Base-by-base conservation (phyloP, 1,284 basidiomycete species). In the Rhizopogon parksii region DNA sequence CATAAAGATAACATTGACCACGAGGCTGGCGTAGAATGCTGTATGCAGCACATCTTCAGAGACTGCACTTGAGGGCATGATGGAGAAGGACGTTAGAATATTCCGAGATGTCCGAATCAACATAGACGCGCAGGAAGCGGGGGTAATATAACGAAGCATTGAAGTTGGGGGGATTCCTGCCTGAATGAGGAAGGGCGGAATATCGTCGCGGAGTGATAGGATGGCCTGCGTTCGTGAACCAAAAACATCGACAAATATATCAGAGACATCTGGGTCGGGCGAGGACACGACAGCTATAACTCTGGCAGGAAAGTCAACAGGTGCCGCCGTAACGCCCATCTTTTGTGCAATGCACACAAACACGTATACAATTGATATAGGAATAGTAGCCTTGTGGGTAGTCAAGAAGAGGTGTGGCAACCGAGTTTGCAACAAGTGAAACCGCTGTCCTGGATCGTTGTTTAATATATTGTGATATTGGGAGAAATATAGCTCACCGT, bases 321-420 rank as follows among this genome's bases (percentile, higher is more conserved):
- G 77, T 9, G 69, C 72, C 0, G 80, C 79, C 6, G 60, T 53
- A 14, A 85, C 66, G 24, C 75, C 78, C 0, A 85, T 64, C 17
- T 78, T 70, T 12, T 71, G 70, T 7, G 72, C 72, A 40, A 86
- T 66, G 4, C 74, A 72, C 6, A 80, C 73, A 55, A 83, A 85
- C 25, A 82, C 60, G 62, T 78, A 81, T 40, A 78, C 76, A 27
- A 85, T 68, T 3, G 80, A 80, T 50, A 86, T 75, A 0, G 83
- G 82, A 43, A 84, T 74, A 0, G 79, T 77, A 8, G 62, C 63
- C 51, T 69, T 77, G 57, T 71, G 65, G 6, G 67, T 71, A 3
- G 67, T 71, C n/a, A 85, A 68, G 57, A 83, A 80, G 50, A 67
- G 61, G 56, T 83, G 82, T 2, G 83, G 80, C 52, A 83, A 82